Conservation (phyloP, 2,329 filamentous ascomycete genomes). For the Diaporthe nobilis region DNA sequence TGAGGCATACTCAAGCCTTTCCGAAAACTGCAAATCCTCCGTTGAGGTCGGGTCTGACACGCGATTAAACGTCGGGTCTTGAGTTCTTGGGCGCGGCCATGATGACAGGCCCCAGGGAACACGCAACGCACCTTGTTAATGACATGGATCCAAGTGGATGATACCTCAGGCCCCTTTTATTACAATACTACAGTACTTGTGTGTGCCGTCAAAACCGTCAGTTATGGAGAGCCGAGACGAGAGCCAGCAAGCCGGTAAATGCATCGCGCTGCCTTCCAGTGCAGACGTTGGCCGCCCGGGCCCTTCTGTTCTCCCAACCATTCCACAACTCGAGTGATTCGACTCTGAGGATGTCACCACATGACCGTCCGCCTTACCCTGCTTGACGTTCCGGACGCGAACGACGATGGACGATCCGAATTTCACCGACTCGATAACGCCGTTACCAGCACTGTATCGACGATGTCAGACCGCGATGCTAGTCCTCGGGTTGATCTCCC, state of each 20-base stretch:
- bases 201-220: conserved; percentile 18
- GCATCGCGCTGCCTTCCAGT: not conserved
- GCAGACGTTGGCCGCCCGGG: not conserved
- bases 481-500: conserved; percentile 46
- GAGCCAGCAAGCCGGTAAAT: not conserved
- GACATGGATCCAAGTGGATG: conserved; percentile 36
- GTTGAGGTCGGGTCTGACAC: conserved; percentile 6
- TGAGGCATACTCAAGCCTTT: not conserved
- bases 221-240: not conserved
- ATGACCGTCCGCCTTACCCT: not conserved
- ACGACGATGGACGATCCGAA: conserved; percentile 22
- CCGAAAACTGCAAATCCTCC: conserved; percentile 9
- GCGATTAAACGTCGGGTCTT: conserved; percentile 2
- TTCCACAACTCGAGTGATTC: conserved; percentile 11
- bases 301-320: not conserved
- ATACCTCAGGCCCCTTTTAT: conserved; percentile 33
- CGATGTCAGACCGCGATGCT: conserved; percentile 46
- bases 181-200: conserved; percentile 16
- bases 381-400: conserved; percentile 1
- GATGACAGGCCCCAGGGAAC: conserved; percentile 2
- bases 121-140: conserved; percentile 3
- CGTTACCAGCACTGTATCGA: conserved; percentile 46
- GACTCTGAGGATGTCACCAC: conserved; percentile 18
- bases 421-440: conserved; percentile 42
- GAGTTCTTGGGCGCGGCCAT: not conserved